Evolutionary conservation across 2,329 filamentous ascomycete genomes (phyloP).

Genomic region (Stagonosporopsis rhizophila): DNA sequence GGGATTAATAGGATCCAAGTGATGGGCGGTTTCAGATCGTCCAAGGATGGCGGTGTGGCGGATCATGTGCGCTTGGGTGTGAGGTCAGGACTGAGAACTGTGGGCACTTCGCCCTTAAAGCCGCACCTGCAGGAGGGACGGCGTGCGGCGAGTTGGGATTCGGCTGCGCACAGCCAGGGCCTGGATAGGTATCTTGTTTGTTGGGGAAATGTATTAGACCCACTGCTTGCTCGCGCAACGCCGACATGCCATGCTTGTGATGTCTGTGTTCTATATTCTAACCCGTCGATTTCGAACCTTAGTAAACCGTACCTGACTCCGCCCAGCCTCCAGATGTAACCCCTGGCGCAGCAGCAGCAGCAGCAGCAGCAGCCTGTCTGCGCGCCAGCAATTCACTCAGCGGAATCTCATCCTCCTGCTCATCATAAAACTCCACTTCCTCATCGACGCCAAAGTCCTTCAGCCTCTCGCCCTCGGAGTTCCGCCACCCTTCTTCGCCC

Average conservation of each 20-base stretch:
- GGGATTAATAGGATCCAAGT: background rate
- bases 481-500: slow-evolving; percentile 71
- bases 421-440: slow-evolving; percentile 71
- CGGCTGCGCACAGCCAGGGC: slow-evolving; percentile 1
- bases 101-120: slow-evolving; percentile 1
- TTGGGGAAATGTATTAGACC: slow-evolving; percentile 33
- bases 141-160: slow-evolving; percentile 4
- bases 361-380: slow-evolving; percentile 22
- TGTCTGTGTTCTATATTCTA: background rate
- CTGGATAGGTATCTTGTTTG: slow-evolving; percentile 17
- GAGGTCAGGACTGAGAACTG: background rate
- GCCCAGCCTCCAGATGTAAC: background rate
- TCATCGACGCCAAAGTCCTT: slow-evolving; percentile 83
- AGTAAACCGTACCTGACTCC: background rate
- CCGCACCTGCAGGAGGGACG: slow-evolving; percentile 2
- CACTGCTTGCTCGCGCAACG: slow-evolving; percentile 31
- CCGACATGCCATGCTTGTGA: background rate
- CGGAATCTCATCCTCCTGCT: slow-evolving; percentile 72
- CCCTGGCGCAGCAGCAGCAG: background rate
- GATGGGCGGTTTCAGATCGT: slow-evolving; percentile 2
- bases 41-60: background rate
- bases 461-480: slow-evolving; percentile 76
- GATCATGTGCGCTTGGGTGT: background rate
- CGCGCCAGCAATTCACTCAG: slow-evolving; percentile 68
- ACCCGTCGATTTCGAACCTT: no score